Conservation (phyloP, 305 asterid species). For the Fraxinus greggii region DNA sequence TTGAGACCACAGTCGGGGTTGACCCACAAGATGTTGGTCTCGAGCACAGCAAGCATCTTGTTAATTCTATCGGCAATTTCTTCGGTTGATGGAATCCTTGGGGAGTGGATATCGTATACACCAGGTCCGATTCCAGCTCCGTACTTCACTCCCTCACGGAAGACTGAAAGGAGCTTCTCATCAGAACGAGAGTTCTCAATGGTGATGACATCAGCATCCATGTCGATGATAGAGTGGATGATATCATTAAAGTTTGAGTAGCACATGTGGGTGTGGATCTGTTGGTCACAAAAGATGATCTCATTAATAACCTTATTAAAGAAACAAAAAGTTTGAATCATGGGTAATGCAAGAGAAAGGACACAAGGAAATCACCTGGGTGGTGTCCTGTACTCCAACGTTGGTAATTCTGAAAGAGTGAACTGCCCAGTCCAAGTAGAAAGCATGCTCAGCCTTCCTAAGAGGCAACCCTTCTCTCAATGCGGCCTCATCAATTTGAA, state of each 20-base stretch:
- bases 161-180: constrained; percentile 76
- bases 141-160: constrained; percentile 76
- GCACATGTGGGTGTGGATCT: constrained; percentile 98
- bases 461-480: constrained; percentile 77
- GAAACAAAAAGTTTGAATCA: background rate
- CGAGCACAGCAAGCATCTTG: constrained; percentile 85
- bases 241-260: constrained; percentile 89
- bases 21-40: constrained; percentile 77
- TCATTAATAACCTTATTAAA: background rate
- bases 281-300: constrained; percentile 19
- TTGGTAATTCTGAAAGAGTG: constrained; percentile 83
- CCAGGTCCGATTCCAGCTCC: constrained; percentile 91
- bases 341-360: background rate
- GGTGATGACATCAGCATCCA: constrained; percentile 89
- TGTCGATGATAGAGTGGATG: constrained; percentile 77
- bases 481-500: constrained; percentile 82
- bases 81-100: constrained; percentile 74
- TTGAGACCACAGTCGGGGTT: constrained; percentile 87
- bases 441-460: constrained; percentile 68
- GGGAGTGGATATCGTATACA: constrained; percentile 84
- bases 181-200: constrained; percentile 84
- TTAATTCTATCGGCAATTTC: constrained; percentile 74
- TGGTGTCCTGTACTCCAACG: constrained; percentile 60
- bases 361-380: constrained; percentile 44
- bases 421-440: constrained; percentile 84